A percentile compares a stretch with the other conserved stretches of the same genome.
These are phyloP conservation scores for Rhizophagus sp. DNA, from an alignment of 192 early-diverging fungal genomes.

Conservation along the genomic window DNA sequence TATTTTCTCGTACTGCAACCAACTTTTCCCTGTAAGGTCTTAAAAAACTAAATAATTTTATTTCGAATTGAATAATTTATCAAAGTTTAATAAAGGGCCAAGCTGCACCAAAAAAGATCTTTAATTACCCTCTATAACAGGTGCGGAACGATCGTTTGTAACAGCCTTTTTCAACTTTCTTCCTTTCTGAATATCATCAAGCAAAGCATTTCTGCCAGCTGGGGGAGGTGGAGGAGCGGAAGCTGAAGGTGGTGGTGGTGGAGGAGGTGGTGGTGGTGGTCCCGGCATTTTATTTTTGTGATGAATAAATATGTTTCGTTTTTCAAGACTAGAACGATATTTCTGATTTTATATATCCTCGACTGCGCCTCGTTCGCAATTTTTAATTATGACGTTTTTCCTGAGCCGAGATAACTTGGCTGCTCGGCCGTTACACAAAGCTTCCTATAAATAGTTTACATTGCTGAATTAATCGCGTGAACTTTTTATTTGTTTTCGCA, in stretches of 20 bases:
- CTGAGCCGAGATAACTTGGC: no score
- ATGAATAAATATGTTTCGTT: no score
- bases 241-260: conserved; percentile 40
- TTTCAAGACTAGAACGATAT: background rate
- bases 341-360: background rate
- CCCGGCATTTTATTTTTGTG: conserved; percentile 34
- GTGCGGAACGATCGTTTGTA: conserved; percentile 74
- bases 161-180: conserved; percentile 63
- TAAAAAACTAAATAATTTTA: background rate
- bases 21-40: background rate
- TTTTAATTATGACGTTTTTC: no score
- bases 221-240: conserved; percentile 30
- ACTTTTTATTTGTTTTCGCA: background rate
- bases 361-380: background rate
- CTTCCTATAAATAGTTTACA: no score
- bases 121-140: conserved; percentile 45
- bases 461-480: background rate
- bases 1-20: background rate
- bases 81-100: background rate
- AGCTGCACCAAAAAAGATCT: background rate
- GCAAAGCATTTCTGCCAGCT: conserved; percentile 54
- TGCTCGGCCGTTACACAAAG: no score
- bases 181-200: conserved; percentile 75
- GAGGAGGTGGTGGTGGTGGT: conserved; percentile 49
- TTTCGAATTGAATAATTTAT: background rate